Evolutionary conservation across 169 alveolate species (phyloP).

Genomic region (Amoebophrya sp.): DNA sequence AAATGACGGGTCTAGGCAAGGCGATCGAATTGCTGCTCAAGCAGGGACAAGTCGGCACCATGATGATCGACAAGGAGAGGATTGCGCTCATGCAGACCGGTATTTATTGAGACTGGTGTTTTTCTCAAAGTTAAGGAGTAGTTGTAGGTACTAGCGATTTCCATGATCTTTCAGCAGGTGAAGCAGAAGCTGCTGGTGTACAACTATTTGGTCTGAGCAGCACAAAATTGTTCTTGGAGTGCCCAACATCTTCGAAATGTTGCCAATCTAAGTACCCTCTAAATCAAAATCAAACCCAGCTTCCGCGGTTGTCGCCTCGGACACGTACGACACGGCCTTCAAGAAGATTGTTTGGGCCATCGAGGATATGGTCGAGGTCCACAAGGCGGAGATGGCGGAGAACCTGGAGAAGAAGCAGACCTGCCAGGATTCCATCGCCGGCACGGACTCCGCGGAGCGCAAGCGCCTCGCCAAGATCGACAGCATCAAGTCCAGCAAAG

Average conservation of each 20-base stretch:
- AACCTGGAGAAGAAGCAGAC: constrained; percentile 9
- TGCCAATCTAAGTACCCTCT: too few relatives aligned
- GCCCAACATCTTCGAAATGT: too few relatives aligned
- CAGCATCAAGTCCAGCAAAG: background rate
- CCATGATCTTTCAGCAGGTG: too few relatives aligned
- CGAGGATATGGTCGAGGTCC: constrained; percentile 4
- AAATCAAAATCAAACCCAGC: too few relatives aligned
- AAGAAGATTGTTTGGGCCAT: background rate
- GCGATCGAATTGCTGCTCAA: background rate
- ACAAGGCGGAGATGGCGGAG: background rate
- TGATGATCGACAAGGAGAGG: background rate
- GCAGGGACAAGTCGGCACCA: background rate
- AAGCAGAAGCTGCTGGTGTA: too few relatives aligned
- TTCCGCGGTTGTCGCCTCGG: too few relatives aligned
- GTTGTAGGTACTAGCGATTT: too few relatives aligned
- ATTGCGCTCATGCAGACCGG: background rate
- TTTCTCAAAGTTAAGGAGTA: too few relatives aligned
- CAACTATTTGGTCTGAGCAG: too few relatives aligned
- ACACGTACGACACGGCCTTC: background rate
- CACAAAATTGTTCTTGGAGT: too few relatives aligned
- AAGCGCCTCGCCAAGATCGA: constrained; percentile 13
- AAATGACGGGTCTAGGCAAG: background rate
- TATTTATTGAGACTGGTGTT: background rate
- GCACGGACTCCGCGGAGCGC: background rate
- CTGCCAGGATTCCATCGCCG: background rate